These are phyloP conservation scores for Amanita brunnescens DNA, from an alignment of 768 basidiomycete species.

Conservation along the genomic window DNA sequence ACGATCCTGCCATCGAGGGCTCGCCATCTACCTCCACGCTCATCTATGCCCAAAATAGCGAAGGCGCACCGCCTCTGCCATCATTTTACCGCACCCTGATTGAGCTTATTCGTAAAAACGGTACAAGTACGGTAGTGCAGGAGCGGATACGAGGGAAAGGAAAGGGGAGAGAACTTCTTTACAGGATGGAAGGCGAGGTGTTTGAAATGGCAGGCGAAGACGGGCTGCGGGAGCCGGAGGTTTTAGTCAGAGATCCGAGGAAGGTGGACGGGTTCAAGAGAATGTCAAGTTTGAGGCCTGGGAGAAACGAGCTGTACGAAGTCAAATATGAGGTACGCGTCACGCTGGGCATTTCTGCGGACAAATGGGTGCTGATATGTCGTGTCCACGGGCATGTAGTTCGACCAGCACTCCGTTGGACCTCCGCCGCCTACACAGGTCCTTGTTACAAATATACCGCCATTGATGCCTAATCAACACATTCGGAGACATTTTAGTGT, in stretches of 20 bases:
- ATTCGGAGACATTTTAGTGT: slow-evolving; percentile 58
- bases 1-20: slow-evolving; percentile 46
- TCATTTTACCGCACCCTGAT: slow-evolving; percentile 30
- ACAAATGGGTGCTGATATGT: not conserved
- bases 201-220: slow-evolving; percentile 27
- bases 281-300: slow-evolving; percentile 13
- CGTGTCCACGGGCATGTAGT: slow-evolving; percentile 31
- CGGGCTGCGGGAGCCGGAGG: slow-evolving; percentile 24
- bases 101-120: slow-evolving; percentile 29
- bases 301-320: slow-evolving; percentile 30
- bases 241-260: slow-evolving; percentile 46
- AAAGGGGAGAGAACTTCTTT: slow-evolving; percentile 51
- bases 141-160: slow-evolving; percentile 53
- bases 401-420: slow-evolving; percentile 64
- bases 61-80: slow-evolving; percentile 9
- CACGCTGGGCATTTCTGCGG: slow-evolving; percentile 1
- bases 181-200: slow-evolving; percentile 48
- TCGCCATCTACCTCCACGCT: slow-evolving; percentile 19
- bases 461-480: slow-evolving; percentile 55
- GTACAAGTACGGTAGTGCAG: slow-evolving; percentile 17
- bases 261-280: slow-evolving; percentile 27
- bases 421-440: slow-evolving; percentile 70
- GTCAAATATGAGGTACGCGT: slow-evolving; percentile 46
- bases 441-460: slow-evolving; percentile 62
- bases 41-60: slow-evolving; percentile 12